Conservation (phyloP, 2,329 filamentous ascomycete species). For the Chlorencoelia australis region DNA sequence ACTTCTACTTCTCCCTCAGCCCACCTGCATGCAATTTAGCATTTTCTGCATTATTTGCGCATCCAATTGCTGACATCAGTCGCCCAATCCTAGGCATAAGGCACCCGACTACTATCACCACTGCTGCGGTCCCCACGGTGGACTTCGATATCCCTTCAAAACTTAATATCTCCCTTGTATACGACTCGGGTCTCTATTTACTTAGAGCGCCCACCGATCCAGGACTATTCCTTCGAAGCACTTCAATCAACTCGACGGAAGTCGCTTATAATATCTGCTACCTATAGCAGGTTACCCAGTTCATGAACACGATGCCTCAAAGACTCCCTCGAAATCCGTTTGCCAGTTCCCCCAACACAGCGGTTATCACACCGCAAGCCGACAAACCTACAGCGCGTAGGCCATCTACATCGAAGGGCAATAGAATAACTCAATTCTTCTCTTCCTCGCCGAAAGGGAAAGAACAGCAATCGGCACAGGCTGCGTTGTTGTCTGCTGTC, state of each 20-base stretch:
- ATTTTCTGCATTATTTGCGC: background rate
- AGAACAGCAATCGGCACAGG: constrained; percentile 53
- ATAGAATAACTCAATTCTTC: constrained; percentile 74
- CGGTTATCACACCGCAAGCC: constrained; percentile 20
- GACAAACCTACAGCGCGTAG: constrained; percentile 34
- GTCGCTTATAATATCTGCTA: no score
- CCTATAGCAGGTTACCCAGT: constrained; percentile 8
- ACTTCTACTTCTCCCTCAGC: no score
- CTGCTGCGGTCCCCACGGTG: no score
- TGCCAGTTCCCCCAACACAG: constrained; percentile 22
- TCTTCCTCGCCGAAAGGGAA: constrained; percentile 70
- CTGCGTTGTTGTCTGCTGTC: constrained; percentile 52
- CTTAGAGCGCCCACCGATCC: no score
- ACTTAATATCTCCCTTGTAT: no score
- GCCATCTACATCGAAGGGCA: constrained; percentile 57
- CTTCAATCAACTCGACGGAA: constrained; percentile 7
- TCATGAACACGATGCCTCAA: constrained; percentile 28
- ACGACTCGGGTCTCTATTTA: no score
- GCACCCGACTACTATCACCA: no score
- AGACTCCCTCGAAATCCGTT: constrained; percentile 28
- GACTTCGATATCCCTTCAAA: no score
- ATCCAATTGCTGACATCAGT: constrained; percentile 7
- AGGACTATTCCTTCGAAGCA: constrained; percentile 3
- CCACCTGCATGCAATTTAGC: constrained; percentile 1
- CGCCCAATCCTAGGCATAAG: constrained; percentile 10